Evolutionary conservation across 768 basidiomycete species (phyloP).

Genomic region (Boletus bicolor): DNA sequence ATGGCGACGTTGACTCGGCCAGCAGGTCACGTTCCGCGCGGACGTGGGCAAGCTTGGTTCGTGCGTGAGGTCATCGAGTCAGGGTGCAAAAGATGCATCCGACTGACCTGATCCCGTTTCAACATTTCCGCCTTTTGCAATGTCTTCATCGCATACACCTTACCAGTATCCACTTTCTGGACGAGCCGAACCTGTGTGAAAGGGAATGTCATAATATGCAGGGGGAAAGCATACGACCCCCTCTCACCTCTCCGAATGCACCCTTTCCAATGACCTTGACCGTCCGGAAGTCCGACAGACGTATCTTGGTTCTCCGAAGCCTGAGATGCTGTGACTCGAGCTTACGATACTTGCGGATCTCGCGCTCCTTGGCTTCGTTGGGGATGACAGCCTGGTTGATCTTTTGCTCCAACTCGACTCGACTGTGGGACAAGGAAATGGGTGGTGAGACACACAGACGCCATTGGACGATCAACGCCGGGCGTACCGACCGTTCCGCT

Average conservation of each 20-base stretch:
- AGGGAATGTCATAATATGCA: slow-evolving; percentile 3
- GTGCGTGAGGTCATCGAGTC: slow-evolving; percentile 5
- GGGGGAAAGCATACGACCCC: background rate
- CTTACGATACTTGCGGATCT: slow-evolving; percentile 82
- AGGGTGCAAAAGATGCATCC: background rate
- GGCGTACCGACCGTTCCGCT: slow-evolving; percentile 83
- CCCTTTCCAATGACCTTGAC: slow-evolving; percentile 99
- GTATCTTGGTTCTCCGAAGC: slow-evolving; percentile 90
- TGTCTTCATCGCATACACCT: slow-evolving; percentile 99
- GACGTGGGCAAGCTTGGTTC: slow-evolving; percentile 84
- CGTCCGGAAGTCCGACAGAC: slow-evolving; percentile 88
- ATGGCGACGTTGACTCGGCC: slow-evolving; percentile 93
- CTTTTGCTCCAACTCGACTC: slow-evolving; percentile 85
- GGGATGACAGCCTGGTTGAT: slow-evolving; percentile 70
- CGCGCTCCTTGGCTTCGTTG: slow-evolving; percentile 83
- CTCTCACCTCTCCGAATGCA: slow-evolving; percentile 89
- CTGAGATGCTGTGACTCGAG: slow-evolving; percentile 87
- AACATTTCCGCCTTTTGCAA: slow-evolving; percentile 98
- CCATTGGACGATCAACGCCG: background rate
- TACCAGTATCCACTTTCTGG: slow-evolving; percentile 95
- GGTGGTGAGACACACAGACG: slow-evolving; percentile 2
- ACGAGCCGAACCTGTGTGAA: slow-evolving; percentile 77
- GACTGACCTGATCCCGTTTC: slow-evolving; percentile 91
- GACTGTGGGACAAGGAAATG: slow-evolving; percentile 42
- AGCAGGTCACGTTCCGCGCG: slow-evolving; percentile 95